Base-by-base conservation (phyloP, 352 stramenopile species). In the Peronospora farinosa region DNA sequence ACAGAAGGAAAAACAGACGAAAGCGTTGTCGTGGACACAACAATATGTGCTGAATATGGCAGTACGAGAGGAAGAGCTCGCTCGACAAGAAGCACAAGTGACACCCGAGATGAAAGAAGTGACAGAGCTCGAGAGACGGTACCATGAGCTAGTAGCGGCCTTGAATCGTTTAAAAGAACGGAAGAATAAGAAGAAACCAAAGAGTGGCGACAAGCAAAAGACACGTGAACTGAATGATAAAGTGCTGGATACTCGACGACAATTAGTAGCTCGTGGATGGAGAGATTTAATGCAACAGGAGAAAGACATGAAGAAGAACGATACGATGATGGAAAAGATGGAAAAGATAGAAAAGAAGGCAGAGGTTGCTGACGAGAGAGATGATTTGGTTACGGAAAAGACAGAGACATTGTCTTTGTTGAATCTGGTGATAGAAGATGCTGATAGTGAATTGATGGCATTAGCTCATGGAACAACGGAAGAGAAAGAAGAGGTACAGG, bases 1-100 rank as follows among this genome's bases (percentile, higher is more conserved):
- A 19, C 17, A 16, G 39, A 30, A 32, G 16, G 53, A 57, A 5
- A 51, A 59, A 17, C 30, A 52, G 11, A 68, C 23, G 0, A 41
- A 69, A 12, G 76, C 75, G 36, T 61, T 84, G 44, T 77, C 76
- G 27, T 92, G 80, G 80, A 92, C 80, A 13, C 72, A 87, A 58
- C 69, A 74, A 40, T 92, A 92, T 56, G 43, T 92, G 41, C 48
- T 75, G 53, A 65, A 73, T 35, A 76, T 88, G 50, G 74, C 70
- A 7, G 48, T 60, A 23, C 60, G 62, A 16, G 73, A 80, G 39
- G 62, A 75, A 25, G 65, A 86, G 40, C 45, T 72, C 28, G 63
- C 60, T 31, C 54, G 57, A 9, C 45, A 48, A 32, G 61, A 75
- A 19, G 73, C 48, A 0, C 62, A 69, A 21, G 46, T 79, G 37